phyloP scores from a whole-genome alignment of 2,329 filamentous ascomycete species.

The Penicillium janthinellum region DNA sequence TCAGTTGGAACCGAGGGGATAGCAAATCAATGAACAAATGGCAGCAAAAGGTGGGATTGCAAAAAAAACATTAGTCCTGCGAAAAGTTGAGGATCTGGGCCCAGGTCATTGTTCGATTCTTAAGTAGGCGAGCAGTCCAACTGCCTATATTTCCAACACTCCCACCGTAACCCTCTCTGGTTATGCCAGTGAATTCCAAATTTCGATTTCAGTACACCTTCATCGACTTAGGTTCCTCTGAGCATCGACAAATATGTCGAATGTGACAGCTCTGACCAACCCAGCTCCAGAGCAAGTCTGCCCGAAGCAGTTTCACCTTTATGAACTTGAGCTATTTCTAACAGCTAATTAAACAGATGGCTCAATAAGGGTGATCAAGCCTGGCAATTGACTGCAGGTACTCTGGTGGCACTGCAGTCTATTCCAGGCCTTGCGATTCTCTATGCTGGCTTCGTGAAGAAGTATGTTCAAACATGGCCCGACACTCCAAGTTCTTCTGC shows the following conservation, averaged over 20 bases:
- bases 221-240: not conserved
- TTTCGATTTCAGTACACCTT: not conserved
- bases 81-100: no score
- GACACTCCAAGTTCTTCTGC: not conserved
- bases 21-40: no score
- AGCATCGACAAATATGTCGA: not conserved
- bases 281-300: conserved; percentile 13
- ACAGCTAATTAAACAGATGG: conserved; percentile 26
- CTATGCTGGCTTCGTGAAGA: conserved; percentile 52
- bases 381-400: conserved; percentile 56
- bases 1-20: no score
- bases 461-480: not conserved
- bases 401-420: conserved; percentile 53
- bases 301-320: not conserved
- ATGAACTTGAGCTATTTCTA: conserved; percentile 6
- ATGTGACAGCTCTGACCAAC: conserved; percentile 9
- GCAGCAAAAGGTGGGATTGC: no score
- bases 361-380: conserved; percentile 54
- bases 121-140: no score
- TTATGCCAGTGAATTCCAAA: not conserved
- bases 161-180: no score
- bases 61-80: no score
- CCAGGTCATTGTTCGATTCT: no score
- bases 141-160: no score
- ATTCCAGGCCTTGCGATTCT: conserved; percentile 54